phyloP scores from a whole-genome alignment of 2,329 filamentous ascomycete genomes.

The Trichoderma lentiforme region DNA sequence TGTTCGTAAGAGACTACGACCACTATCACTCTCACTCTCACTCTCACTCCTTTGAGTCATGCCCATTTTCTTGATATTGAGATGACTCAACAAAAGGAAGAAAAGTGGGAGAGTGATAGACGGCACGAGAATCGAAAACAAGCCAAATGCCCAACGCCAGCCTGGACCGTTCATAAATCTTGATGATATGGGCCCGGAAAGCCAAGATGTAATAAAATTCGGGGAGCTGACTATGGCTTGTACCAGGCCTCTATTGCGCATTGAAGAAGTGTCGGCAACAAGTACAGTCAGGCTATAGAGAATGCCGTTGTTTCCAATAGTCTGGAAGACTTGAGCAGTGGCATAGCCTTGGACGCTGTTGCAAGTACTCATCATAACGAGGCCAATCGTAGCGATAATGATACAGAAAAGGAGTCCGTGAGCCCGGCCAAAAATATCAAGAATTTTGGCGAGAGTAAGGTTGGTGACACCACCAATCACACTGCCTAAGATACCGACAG shows the following conservation, averaged over 20 bases:
- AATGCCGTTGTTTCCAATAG: conserved; percentile 53
- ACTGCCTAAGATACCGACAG: conserved; percentile 52
- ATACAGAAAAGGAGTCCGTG: conserved; percentile 58
- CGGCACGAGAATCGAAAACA: conserved; percentile 62
- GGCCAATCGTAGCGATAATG: conserved; percentile 46
- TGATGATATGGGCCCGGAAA: conserved; percentile 55
- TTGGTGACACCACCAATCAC: conserved; percentile 59
- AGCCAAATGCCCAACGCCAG: conserved; percentile 67
- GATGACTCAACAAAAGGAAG: conserved; percentile 42
- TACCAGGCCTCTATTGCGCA: conserved; percentile 63
- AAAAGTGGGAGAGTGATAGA: conserved; percentile 55
- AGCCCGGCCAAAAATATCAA: conserved; percentile 65
- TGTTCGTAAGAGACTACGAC: conserved; percentile 44
- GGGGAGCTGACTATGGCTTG: conserved; percentile 64
- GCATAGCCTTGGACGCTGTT: conserved; percentile 58
- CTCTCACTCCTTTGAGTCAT: conserved; percentile 49
- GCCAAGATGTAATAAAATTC: conserved; percentile 63
- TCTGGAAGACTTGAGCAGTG: conserved; percentile 64
- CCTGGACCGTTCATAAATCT: conserved; percentile 48
- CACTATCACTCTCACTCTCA: conserved; percentile 34
- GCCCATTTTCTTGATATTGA: conserved; percentile 58
- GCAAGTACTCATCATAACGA: conserved; percentile 65
- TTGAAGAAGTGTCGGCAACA: conserved; percentile 63
- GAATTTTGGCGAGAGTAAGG: conserved; percentile 63
- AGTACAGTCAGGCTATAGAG: conserved; percentile 52